Evolutionary conservation across 257 asterid species (phyloP), one percentile per base, ranked within the genome.

Genomic region (Primulina huaijiensis): DNA sequence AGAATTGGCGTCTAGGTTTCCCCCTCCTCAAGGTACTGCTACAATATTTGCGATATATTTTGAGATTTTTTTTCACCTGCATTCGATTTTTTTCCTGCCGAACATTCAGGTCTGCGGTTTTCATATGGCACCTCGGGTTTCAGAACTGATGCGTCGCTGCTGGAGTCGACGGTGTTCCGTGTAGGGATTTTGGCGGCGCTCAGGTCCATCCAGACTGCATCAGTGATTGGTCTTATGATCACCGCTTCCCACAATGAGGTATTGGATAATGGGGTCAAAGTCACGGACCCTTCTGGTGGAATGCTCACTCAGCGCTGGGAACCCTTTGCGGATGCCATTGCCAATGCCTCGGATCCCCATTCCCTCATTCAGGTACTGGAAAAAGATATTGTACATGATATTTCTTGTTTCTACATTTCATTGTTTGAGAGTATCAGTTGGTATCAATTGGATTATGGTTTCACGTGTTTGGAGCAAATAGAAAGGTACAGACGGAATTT

Each of bases 261-360:
- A 6, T 82, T 89, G 0, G 96, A 91, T 73, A 91, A 91, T 74
- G 99, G 99, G 27, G 80, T 94, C 78, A 94, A 94, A 80, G 80
- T 93, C 19, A 96, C 97, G 19, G 96, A 94, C 29, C 88, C 95
- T 5, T 78, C 85, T 27, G 97, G 99, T n/a, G 97, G 95, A 72
- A 91, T 94, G 97, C 85, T 94, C 77, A 84, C 99, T 77, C 99
- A 91, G 82, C 73, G 70, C 23, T 94, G 96, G 99, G 99, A 94
- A 68, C 96, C 96, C 46, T 94, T 89, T 62, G 95, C 99, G 31
- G 87, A 87, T 57, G 75, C 88, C 72, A 61, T 91, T 64, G 95
- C 97, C 19, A 91, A 94, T 78, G 88, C 92, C 20, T 79, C 88
- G 6, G 83, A 94, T 71, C 83, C 95, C 6, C 70, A 63, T 19